Conservation (phyloP, 805 yeast species). For the Saturnispora galanensis region DNA sequence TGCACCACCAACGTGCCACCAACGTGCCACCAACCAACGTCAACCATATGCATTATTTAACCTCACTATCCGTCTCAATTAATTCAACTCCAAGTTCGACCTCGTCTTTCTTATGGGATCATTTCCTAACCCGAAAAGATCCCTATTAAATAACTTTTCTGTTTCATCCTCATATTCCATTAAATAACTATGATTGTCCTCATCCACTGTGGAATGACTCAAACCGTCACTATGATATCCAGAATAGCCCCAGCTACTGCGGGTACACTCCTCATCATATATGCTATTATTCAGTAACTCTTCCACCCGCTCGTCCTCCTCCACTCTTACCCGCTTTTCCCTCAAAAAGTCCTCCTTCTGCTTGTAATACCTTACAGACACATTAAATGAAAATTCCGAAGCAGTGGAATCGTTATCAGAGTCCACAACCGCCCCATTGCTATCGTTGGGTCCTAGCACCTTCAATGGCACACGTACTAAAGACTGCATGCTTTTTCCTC, state of each 20-base stretch:
- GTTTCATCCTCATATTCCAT: constrained; percentile 28
- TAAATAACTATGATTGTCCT: neutral
- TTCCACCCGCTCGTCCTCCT: constrained; percentile 1
- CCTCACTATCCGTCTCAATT: neutral
- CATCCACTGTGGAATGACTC: constrained; percentile 15
- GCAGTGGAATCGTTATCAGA: neutral
- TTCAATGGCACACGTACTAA: no score
- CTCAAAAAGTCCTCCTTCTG: neutral
- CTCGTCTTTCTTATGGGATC: constrained; percentile 26
- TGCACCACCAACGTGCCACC: no score
- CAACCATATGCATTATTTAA: neutral
- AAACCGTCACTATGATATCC: constrained; percentile 10
- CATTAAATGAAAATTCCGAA: constrained; percentile 6
- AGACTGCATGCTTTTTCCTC: no score
- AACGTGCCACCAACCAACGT: neutral
- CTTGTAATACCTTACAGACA: constrained; percentile 6
- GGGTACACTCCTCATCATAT: neutral
- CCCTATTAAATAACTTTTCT: constrained; percentile 29
- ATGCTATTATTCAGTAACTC: constrained; percentile 10
- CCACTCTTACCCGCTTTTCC: neutral
- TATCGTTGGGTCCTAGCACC: neutral
- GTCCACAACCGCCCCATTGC: neutral
- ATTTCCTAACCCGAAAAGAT: constrained; percentile 22
- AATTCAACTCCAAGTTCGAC: constrained; percentile 33
- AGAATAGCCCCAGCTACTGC: neutral